Base-by-base conservation (phyloP, 2,329 filamentous ascomycete species). In the Botrytis fabae region DNA sequence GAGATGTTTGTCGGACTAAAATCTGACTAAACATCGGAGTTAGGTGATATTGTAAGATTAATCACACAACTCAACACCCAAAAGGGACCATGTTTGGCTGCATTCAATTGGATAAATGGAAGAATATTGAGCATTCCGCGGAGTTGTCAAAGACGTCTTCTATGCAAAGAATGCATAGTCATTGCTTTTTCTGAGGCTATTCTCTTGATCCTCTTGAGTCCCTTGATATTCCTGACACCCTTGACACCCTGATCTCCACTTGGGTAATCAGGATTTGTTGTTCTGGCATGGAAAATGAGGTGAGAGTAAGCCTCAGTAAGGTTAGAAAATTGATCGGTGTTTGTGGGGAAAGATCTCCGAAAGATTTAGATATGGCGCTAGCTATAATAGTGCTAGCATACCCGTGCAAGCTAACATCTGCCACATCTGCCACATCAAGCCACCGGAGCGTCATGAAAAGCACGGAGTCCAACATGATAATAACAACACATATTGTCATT, bases 1-100 rank as follows among this genome's bases (percentile, higher is more conserved):
- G 61, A 66, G 48, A 66, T 71, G 70, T 71, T 38, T 60, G 8
- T 72, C 38, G 46, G 38, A 48, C 70, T 71, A 72, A 72, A 66
- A 38, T 60, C 61, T 72, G 70, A 72, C 62, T 40, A 60, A 46
- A 12, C 35, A 59, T 72, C 70, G 70, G 70, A 16, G 62, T 72
- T 66, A 66, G 64, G 64, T 54, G 64, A 66, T 66, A 14, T 66
- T 54, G 32, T 66, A 54, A 66, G 46, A 65, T 65, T 48, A n/a
- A 35, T 32, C 40, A 44, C 25, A 32, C n/a, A 57, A 57, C n/a
- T 18, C 6, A 28, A 57, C 51, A 28, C 28, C 44, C 20, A n/a
- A 25, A 38, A 62, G 38, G 62, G 42, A 46, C n/a, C 5, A 46
- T 35, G 35, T 46, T 35, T 64, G 42, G 18, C 44, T 48, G 44